phyloP scores from a whole-genome alignment of 148 eudicot species.

The Vaccinium macrocarpon region DNA sequence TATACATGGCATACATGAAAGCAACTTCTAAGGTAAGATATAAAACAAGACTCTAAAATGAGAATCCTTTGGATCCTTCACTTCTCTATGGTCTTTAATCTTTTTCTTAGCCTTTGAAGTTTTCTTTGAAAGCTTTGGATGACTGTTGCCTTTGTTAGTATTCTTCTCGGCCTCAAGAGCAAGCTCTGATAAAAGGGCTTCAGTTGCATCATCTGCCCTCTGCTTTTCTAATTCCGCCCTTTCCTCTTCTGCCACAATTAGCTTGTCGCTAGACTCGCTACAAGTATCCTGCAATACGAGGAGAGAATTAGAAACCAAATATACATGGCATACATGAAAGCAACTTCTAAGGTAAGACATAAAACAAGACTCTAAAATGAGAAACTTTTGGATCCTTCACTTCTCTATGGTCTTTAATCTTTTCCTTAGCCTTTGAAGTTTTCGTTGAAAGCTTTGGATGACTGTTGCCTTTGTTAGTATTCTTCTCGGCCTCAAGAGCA shows the following conservation, averaged over 20 bases:
- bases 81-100: no score
- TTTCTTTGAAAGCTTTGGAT: conserved; percentile 39
- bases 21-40: no score
- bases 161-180: conserved; percentile 59
- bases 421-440: no score
- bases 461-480: conserved; percentile 36
- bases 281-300: conserved; percentile 29
- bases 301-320: conserved; percentile 1
- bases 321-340: neutral
- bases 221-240: conserved; percentile 52
- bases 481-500: conserved; percentile 60
- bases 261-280: conserved; percentile 22
- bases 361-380: no score
- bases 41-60: no score
- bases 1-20: no score
- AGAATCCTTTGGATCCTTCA: no score
- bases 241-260: conserved; percentile 25
- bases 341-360: neutral
- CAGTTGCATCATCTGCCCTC: conserved; percentile 80
- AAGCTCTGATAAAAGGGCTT: conserved; percentile 76
- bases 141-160: conserved; percentile 36
- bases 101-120: no score
- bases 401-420: no score
- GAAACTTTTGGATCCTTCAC: no score
- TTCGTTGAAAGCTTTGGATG: conserved; percentile 40